Evolutionary conservation across 2,329 filamentous ascomycete genomes (phyloP).

Genomic region (Botrytis sinoallii): DNA sequence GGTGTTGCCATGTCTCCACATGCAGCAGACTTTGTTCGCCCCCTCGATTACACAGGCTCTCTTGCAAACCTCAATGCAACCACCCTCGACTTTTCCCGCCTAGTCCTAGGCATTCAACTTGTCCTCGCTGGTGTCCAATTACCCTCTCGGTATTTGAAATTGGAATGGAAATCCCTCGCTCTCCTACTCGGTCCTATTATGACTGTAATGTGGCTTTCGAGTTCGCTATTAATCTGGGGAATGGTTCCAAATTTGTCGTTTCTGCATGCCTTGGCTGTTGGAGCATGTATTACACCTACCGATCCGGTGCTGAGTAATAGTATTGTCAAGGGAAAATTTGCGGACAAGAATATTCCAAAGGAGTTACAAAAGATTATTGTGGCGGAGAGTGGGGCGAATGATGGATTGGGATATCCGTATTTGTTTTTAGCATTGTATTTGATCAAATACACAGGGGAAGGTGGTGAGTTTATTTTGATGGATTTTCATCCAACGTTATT

Average conservation of each 20-base stretch:
- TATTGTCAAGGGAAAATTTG: constrained; percentile 91
- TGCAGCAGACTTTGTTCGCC: constrained; percentile 72
- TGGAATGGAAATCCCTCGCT: constrained; percentile 72
- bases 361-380: constrained; percentile 77
- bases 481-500: not conserved
- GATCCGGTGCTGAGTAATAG: constrained; percentile 85
- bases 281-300: constrained; percentile 86
- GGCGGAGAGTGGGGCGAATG: constrained; percentile 81
- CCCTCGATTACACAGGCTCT: constrained; percentile 67
- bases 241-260: constrained; percentile 70
- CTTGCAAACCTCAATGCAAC: constrained; percentile 62
- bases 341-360: constrained; percentile 83
- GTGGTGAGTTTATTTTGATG: constrained; percentile 46
- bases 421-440: constrained; percentile 81
- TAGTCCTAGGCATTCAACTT: constrained; percentile 87
- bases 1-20: constrained; percentile 77
- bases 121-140: constrained; percentile 86
- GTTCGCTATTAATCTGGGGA: constrained; percentile 74
- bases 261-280: constrained; percentile 75
- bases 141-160: constrained; percentile 74
- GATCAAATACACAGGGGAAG: constrained; percentile 64
- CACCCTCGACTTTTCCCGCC: constrained; percentile 78
- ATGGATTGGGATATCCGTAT: constrained; percentile 82
- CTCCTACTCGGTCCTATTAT: constrained; percentile 81
- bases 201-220: constrained; percentile 81